Evolutionary conservation across 1,139 yeast species (phyloP), one percentile per base, ranked within the genome.

Genomic region (Yamadazyma conglobata): DNA sequence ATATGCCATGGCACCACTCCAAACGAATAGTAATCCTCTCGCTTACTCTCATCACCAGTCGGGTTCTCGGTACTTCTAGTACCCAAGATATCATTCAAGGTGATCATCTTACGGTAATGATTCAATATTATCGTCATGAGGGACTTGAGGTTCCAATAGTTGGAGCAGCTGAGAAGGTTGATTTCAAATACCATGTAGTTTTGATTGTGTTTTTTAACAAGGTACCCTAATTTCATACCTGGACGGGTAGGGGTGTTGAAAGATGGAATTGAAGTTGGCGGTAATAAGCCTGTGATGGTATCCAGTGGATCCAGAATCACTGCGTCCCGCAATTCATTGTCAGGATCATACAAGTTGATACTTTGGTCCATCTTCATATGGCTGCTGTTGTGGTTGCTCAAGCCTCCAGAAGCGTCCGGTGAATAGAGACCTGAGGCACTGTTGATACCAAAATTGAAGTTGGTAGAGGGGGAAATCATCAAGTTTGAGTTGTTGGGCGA

Each of bases 1-100:
- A 86, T 70, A 54, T 87, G 95, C 87, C 94, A 84, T n/a, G 96
- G 96, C 2, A 80, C 61, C 11, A 65, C 30, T 2, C 55, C 52
- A 6, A 31, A 30, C 1, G 39, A 32, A 9, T 46, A 43, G 28
- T 37, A 42, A 9, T 37, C 31, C 0, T 69, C 56, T 18, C 59
- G 48, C n/a, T 33, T 46, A 2, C 30, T 48, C 10, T 47, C 47
- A 2, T 27, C 38, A 8, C 28, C 39, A 24, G 41, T 31, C 28
- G 40, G 30, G 37, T 53, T 47, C 40, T 59, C 43, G 41, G 58
- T 39, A 42, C 46, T 52, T 19, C 55, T 43, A 28, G 60, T 45
- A 6, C 74, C 66, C 37, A 65, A 56, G 14, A 60, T 57, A 43
- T 60, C 70, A 38, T 58, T 70, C 47, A 76, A 52, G 2, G 77